phyloP scores from a whole-genome alignment of 106 monocot genomes.

The Vanilla planifolia region DNA sequence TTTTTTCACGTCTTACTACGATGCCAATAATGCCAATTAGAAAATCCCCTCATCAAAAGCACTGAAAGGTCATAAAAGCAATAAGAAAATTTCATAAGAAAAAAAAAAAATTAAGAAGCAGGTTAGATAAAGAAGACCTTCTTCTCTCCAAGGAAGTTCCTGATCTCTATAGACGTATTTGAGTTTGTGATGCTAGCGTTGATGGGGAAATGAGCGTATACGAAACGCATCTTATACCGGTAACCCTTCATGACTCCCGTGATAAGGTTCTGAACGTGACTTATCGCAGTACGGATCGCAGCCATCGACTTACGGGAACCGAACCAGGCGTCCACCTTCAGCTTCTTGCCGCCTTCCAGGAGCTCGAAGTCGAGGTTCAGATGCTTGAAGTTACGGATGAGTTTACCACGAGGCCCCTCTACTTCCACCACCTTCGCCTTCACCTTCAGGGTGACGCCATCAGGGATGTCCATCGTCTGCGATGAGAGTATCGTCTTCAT shows the following conservation, averaged over 20 bases:
- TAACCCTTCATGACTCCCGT: conserved; percentile 64
- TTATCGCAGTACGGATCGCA: conserved; percentile 58
- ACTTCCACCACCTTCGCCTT: conserved; percentile 41
- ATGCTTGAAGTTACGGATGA: conserved; percentile 64
- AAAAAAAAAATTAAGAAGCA: too few species aligned
- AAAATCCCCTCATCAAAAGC: too few species aligned
- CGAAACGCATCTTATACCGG: conserved; percentile 76
- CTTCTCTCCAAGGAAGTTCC: conserved; percentile 79
- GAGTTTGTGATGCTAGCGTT: conserved; percentile 43
- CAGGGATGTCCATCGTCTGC: conserved; percentile 66
- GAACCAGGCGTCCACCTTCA: conserved; percentile 72
- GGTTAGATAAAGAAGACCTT: conserved; percentile 48
- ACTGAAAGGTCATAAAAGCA: too few species aligned
- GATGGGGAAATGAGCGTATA: conserved; percentile 78
- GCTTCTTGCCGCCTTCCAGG: conserved; percentile 38
- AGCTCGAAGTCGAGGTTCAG: conserved; percentile 73
- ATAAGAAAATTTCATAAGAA: too few species aligned
- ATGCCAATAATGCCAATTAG: too few species aligned
- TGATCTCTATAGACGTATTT: conserved; percentile 46
- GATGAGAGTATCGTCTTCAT: conserved; percentile 74
- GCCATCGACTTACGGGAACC: conserved; percentile 53
- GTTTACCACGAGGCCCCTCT: conserved; percentile 49
- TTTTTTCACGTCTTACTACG: too few species aligned
- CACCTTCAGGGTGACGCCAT: conserved; percentile 41
- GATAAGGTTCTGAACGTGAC: conserved; percentile 64